Conservation (phyloP, 1,284 basidiomycete species). For the Cystobasidium slooffiae region DNA sequence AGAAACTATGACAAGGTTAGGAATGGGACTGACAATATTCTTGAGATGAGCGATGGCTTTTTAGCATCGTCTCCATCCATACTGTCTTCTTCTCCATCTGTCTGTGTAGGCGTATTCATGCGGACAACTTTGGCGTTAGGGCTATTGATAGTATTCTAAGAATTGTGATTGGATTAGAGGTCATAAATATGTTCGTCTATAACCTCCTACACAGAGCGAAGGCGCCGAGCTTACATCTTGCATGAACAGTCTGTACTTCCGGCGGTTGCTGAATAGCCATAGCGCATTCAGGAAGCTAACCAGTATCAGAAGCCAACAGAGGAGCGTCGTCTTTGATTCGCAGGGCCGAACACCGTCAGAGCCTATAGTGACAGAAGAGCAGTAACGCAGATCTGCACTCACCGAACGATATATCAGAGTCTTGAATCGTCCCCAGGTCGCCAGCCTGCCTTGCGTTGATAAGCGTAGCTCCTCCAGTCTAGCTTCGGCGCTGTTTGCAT, state of each 20-base stretch:
- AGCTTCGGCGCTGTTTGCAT: conserved; percentile 32
- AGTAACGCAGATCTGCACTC: not conserved
- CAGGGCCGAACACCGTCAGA: not conserved
- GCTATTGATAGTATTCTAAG: conserved; percentile 49
- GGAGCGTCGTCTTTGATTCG: not conserved
- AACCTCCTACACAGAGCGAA: not conserved
- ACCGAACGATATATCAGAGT: conserved; percentile 21
- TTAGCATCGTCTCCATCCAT: not conserved
- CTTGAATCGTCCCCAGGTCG: conserved; percentile 3
- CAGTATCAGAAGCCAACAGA: conserved; percentile 48
- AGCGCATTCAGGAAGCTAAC: conserved; percentile 53
- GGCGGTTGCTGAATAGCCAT: conserved; percentile 53
- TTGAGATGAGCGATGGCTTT: not conserved
- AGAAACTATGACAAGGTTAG: too few relatives aligned
- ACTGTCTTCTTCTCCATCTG: not conserved
- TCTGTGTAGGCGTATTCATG: conserved; percentile 43
- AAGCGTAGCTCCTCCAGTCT: conserved; percentile 33
- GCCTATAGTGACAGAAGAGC: not conserved
- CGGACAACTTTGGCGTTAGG: conserved; percentile 46
- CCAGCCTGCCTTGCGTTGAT: conserved; percentile 12
- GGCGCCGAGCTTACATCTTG: conserved; percentile 53
- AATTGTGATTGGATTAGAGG: not conserved
- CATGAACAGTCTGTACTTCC: conserved; percentile 55
- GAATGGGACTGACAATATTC: not conserved
- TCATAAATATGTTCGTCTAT: not conserved